Evolutionary conservation across 176 grass and related monocot genomes (phyloP).

Genomic region (Stipa capillata): DNA sequence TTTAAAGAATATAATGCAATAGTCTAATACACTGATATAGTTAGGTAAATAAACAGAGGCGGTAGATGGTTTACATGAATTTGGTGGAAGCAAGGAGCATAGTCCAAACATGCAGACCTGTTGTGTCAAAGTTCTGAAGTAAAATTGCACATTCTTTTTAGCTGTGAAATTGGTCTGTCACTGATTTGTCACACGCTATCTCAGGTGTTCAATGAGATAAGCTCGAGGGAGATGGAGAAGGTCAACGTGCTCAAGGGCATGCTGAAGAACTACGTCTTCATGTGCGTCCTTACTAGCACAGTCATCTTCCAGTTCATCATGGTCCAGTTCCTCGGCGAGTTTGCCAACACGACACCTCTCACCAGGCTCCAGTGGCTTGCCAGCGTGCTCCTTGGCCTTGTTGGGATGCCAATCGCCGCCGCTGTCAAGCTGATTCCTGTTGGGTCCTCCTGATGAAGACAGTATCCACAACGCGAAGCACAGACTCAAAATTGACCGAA

Average conservation of each 20-base stretch:
- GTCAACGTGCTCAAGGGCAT: slow-evolving; percentile 87
- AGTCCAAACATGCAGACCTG: background rate
- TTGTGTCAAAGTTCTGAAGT: background rate
- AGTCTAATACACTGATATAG: background rate
- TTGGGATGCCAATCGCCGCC: slow-evolving; percentile 68
- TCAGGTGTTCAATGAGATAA: slow-evolving; percentile 97
- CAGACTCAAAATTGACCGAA: background rate
- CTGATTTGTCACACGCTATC: background rate
- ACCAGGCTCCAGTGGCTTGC: slow-evolving; percentile 47
- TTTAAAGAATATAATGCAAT: background rate
- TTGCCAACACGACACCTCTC: slow-evolving; percentile 77
- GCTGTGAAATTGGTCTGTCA: background rate
- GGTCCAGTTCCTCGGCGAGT: slow-evolving; percentile 86
- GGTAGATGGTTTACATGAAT: background rate
- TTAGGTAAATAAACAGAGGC: background rate
- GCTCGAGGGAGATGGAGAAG: slow-evolving; percentile 95
- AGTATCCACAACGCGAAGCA: background rate
- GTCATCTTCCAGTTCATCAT: slow-evolving; percentile 88
- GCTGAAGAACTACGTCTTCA: slow-evolving; percentile 70
- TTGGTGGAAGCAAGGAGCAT: background rate
- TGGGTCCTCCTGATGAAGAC: slow-evolving; percentile 35
- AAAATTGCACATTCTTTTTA: background rate
- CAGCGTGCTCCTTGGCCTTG: slow-evolving; percentile 55
- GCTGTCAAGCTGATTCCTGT: slow-evolving; percentile 66
- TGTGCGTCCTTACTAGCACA: slow-evolving; percentile 56